A percentile compares a stretch with the other conserved stretches of the same genome.
These are phyloP conservation scores for Hypholoma fasciculare DNA, from an alignment of 768 basidiomycete species.

Conservation along the genomic window DNA sequence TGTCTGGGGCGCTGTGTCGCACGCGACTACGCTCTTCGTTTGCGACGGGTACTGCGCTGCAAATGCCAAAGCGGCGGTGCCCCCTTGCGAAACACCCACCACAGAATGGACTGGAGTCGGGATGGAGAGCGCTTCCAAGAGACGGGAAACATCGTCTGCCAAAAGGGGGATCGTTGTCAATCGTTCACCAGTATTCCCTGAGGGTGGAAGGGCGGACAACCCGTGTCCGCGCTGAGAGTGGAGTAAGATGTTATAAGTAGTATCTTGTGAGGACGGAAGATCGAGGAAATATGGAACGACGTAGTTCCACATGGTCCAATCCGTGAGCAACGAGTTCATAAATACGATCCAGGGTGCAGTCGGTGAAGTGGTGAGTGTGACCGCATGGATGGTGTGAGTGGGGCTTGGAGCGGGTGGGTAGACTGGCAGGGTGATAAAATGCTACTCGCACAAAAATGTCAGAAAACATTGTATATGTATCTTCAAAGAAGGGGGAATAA, in stretches of 20 bases:
- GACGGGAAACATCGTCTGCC: constrained; percentile 42
- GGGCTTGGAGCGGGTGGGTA: constrained; percentile 20
- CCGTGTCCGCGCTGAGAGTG: constrained; percentile 58
- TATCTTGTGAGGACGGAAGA: constrained; percentile 8
- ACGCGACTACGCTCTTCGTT: constrained; percentile 43
- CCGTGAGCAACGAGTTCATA: constrained; percentile 50
- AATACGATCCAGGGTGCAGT: constrained; percentile 52
- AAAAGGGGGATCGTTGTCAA: constrained; percentile 42
- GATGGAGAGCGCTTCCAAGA: constrained; percentile 36
- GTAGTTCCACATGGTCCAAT: constrained; percentile 47
- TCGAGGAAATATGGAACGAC: constrained; percentile 41
- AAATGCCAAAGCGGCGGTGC: constrained; percentile 49
- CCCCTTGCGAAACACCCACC: constrained; percentile 57
- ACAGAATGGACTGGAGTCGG: constrained; percentile 40
- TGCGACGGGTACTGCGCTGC: constrained; percentile 33
- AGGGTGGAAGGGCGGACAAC: constrained; percentile 33
- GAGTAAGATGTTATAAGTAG: constrained; percentile 45
- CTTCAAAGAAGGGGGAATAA: not conserved
- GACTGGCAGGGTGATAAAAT: constrained; percentile 37
- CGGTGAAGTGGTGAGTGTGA: constrained; percentile 38
- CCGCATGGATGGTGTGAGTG: constrained; percentile 39
- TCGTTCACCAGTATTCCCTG: constrained; percentile 8
- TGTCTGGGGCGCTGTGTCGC: constrained; percentile 46
- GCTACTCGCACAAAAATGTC: constrained; percentile 25
- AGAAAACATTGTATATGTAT: not conserved